phyloP scores from a whole-genome alignment of 441 rosid genomes.

The Jatropha podagrica region DNA sequence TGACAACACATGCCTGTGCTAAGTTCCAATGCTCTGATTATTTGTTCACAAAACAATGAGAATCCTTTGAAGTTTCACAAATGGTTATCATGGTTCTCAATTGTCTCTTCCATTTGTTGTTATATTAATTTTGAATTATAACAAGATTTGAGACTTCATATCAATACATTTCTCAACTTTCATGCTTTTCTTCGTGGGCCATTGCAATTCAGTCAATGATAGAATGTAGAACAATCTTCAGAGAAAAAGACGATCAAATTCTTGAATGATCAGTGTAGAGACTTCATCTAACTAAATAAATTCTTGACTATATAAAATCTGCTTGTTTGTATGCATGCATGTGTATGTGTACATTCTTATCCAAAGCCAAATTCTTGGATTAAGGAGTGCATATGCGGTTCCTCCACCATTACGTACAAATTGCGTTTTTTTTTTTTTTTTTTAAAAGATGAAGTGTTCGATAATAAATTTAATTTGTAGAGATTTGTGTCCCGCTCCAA shows the following conservation, averaged over 20 bases:
- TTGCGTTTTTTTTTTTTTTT: too few relatives aligned
- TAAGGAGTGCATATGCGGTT: background rate
- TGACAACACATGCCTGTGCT: background rate
- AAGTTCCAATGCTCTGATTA: background rate
- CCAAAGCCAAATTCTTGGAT: background rate
- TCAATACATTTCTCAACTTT: background rate
- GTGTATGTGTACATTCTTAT: background rate
- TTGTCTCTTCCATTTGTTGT: background rate
- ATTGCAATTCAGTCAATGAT: background rate
- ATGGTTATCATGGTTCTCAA: background rate
- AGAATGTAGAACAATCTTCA: background rate
- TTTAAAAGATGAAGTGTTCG: background rate
- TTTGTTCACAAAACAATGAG: background rate
- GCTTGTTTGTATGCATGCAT: background rate
- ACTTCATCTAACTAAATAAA: background rate
- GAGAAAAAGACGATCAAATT: background rate
- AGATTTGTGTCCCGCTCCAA: conserved; percentile 1
- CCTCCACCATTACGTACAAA: background rate
- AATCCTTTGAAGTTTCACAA: background rate
- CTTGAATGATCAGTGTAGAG: background rate
- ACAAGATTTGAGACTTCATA: background rate
- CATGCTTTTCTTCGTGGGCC: background rate
- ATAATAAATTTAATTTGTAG: background rate
- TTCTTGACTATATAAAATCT: background rate
- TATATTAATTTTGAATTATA: background rate